A percentile compares a stretch with the other conserved stretches of the same genome.
Conservation (phyloP, 2,329 filamentous ascomycete genomes). For the Cyclaneusma minus region DNA sequence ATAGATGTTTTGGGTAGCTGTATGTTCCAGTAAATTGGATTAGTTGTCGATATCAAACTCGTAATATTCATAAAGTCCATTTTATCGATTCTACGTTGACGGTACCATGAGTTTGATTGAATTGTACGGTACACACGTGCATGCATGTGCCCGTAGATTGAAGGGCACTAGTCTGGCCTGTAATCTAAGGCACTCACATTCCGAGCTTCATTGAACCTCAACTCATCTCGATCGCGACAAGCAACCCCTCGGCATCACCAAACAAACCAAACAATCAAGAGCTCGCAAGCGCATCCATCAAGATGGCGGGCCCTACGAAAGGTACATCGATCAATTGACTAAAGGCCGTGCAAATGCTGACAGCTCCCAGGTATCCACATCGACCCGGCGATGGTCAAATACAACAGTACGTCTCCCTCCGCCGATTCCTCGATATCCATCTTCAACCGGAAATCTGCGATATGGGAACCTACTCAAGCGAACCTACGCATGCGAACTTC, state of each 20-base stretch:
- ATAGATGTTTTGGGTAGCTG: no score
- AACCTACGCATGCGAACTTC: conserved; percentile 1
- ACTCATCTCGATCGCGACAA: conserved; percentile 7
- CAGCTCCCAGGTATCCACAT: conserved; percentile 25
- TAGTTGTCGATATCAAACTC: no score
- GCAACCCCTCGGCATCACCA: conserved; percentile 1
- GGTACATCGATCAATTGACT: conserved; percentile 17
- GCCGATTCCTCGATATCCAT: neutral
- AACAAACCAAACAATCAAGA: conserved; percentile 2
- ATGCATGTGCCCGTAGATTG: no score
- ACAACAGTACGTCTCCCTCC: conserved; percentile 27
- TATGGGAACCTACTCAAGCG: neutral
- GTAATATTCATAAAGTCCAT: no score
- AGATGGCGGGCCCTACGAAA: conserved; percentile 34
- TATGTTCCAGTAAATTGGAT: no score
- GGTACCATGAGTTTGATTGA: no score
- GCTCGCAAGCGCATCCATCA: conserved; percentile 12
- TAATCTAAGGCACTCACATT: neutral
- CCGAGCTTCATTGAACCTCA: conserved; percentile 1
- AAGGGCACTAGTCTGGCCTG: no score
- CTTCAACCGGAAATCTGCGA: conserved; percentile 2
- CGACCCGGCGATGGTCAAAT: conserved; percentile 41
- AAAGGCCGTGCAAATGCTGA: conserved; percentile 3
- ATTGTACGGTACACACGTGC: no score
- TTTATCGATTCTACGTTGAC: no score